Conservation (phyloP, 2,329 filamentous ascomycete species). For the Escovopsis sp. region DNA sequence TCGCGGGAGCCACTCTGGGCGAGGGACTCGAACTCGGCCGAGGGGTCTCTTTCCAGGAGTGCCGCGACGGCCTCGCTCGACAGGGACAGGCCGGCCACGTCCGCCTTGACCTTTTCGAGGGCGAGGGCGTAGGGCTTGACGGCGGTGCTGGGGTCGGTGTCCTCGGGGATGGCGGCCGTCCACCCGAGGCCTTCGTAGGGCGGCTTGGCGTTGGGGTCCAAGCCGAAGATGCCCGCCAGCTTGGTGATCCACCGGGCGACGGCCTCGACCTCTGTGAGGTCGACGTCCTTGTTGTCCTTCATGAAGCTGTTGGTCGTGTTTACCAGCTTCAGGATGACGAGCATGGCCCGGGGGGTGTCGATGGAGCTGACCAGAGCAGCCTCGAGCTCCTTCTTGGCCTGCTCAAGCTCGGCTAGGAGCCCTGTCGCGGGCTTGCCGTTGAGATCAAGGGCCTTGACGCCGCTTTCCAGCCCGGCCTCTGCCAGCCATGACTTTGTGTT, state of each 20-base stretch:
- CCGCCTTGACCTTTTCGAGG: slow-evolving; percentile 29
- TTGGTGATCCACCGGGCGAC: slow-evolving; percentile 69
- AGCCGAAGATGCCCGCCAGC: slow-evolving; percentile 71
- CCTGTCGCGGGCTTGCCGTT: slow-evolving; percentile 16
- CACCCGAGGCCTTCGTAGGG: slow-evolving; percentile 45
- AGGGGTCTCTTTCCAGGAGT: slow-evolving; percentile 29
- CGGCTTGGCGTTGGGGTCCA: slow-evolving; percentile 46
- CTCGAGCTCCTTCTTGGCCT: slow-evolving; percentile 39
- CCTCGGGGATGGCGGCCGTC: slow-evolving; percentile 27
- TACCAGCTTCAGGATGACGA: slow-evolving; percentile 61
- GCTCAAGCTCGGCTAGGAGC: slow-evolving; percentile 29
- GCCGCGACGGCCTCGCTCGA: slow-evolving; percentile 27
- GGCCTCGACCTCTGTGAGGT: slow-evolving; percentile 33
- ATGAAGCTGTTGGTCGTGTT: slow-evolving; percentile 57
- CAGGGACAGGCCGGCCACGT: slow-evolving; percentile 34
- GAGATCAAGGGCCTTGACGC: slow-evolving; percentile 25
- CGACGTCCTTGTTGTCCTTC: slow-evolving; percentile 29
- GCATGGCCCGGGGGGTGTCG: slow-evolving; percentile 70
- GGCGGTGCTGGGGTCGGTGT: slow-evolving; percentile 29
- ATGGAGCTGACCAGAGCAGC: slow-evolving; percentile 68
- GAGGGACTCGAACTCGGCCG: slow-evolving; percentile 31
- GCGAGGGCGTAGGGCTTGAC: slow-evolving; percentile 33
- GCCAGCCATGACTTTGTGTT: slow-evolving; percentile 39
- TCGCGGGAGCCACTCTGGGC: slow-evolving; percentile 32
- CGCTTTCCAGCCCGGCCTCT: slow-evolving; percentile 23